Percentiles rank a stretch among this genome's conserved stretches.
Conservation (phyloP, 2,329 filamentous ascomycete genomes). For the Talaromyces amestolkiae region DNA sequence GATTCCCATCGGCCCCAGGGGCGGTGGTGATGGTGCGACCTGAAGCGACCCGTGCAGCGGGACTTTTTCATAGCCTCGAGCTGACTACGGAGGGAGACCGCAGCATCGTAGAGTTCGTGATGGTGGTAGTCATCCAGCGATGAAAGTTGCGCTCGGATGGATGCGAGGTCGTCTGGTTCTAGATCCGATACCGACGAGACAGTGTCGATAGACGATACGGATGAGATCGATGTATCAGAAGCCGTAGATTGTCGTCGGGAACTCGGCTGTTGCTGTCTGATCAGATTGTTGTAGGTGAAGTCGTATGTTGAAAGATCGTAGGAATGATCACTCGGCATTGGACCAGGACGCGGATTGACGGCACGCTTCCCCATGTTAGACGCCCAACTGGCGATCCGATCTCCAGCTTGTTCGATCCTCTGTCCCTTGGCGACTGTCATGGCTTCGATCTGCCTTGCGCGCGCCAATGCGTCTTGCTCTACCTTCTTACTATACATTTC, state of each 20-base stretch:
- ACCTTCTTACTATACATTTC: constrained; percentile 34
- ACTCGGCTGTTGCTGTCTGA: not conserved
- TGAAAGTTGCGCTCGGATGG: constrained; percentile 36
- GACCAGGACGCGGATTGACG: constrained; percentile 3
- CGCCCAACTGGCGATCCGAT: constrained; percentile 17
- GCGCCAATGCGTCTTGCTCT: constrained; percentile 21
- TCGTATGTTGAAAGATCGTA: constrained; percentile 3
- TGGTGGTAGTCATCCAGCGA: constrained; percentile 37
- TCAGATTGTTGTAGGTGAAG: not conserved
- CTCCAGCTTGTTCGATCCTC: constrained; percentile 27
- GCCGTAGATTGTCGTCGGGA: constrained; percentile 30
- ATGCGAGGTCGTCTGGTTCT: constrained; percentile 35
- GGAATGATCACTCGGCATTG: not conserved
- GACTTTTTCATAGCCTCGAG: constrained; percentile 34
- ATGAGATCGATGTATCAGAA: constrained; percentile 31
- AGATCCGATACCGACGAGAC: constrained; percentile 39
- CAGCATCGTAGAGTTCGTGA: constrained; percentile 36
- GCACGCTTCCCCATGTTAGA: constrained; percentile 10
- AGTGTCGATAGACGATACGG: constrained; percentile 38
- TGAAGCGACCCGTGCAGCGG: constrained; percentile 27
- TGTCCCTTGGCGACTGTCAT: constrained; percentile 26
- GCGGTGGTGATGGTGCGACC: constrained; percentile 12
- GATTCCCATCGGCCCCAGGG: constrained; percentile 39
- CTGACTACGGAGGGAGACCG: constrained; percentile 36
- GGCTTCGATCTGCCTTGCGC: constrained; percentile 29